Percentiles rank a stretch among this genome's conserved stretches.
Conservation (phyloP, 192 early-diverging fungal species). For the Dissophora ornata region DNA sequence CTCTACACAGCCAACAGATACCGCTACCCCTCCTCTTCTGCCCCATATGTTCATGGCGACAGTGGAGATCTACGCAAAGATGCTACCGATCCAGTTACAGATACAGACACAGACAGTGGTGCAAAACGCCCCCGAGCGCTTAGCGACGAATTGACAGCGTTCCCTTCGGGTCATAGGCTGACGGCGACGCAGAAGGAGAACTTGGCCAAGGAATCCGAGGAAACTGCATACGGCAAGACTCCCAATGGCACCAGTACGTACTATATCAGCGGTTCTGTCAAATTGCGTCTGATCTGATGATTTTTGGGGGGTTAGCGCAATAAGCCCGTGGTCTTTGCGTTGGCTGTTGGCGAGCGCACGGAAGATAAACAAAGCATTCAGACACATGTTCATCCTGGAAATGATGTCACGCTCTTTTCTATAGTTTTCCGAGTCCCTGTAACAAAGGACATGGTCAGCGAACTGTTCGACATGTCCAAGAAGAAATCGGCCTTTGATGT, state of each 20-base stretch:
- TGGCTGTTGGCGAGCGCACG: constrained; percentile 5
- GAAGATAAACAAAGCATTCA: too few relatives aligned
- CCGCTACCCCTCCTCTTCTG: background rate
- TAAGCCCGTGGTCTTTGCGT: constrained; percentile 1
- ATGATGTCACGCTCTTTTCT: background rate
- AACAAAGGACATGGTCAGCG: constrained; percentile 79
- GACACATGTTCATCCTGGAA: too few relatives aligned
- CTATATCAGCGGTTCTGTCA: too few relatives aligned
- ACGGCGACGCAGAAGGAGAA: constrained; percentile 26
- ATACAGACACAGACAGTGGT: background rate
- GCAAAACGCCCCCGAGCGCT: background rate
- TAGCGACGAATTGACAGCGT: constrained; percentile 17
- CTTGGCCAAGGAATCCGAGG: constrained; percentile 31
- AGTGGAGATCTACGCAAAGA: too few relatives aligned
- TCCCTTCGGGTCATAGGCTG: constrained; percentile 7
- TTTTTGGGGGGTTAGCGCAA: too few relatives aligned
- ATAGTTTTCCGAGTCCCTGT: constrained; percentile 78
- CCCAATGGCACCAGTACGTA: constrained; percentile 49
- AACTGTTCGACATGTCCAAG: constrained; percentile 74
- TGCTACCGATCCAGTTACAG: background rate
- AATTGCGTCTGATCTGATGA: too few relatives aligned
- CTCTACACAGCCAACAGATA: constrained; percentile 38
- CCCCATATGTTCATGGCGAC: background rate
- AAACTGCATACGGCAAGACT: constrained; percentile 45
- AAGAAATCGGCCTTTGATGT: constrained; percentile 82